A percentile compares a stretch with the other conserved stretches of the same genome.
phyloP scores from a whole-genome alignment of 83 land plant species.

The Picea abies region DNA sequence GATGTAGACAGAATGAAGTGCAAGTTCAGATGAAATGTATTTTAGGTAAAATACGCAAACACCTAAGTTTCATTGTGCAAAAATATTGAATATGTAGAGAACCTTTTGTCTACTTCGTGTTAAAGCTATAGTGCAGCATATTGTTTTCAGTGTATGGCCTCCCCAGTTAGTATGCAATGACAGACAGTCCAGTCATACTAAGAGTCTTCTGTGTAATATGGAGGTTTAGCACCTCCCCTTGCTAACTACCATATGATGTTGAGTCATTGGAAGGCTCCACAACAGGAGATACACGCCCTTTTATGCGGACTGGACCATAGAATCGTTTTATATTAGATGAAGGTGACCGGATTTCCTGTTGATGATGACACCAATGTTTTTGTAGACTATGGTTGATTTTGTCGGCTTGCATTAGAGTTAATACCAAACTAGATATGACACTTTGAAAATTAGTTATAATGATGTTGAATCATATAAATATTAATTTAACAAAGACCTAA shows the following conservation, averaged over 20 bases:
- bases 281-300: background rate
- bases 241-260: background rate
- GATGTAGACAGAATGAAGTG: background rate
- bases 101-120: background rate
- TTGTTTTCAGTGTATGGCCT: background rate
- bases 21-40: background rate
- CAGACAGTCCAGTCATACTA: background rate
- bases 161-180: background rate
- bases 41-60: background rate
- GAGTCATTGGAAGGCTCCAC: background rate
- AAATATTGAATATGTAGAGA: background rate
- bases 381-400: background rate
- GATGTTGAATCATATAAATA: background rate
- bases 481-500: background rate
- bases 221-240: background rate
- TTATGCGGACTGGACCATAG: background rate
- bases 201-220: background rate
- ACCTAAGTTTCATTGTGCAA: background rate
- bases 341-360: too few relatives aligned
- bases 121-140: background rate
- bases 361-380: background rate
- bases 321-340: too few relatives aligned
- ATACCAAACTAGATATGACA: background rate
- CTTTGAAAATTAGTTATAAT: background rate
- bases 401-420: too few relatives aligned